Conservation (phyloP, 1,284 basidiomycete genomes). For the Irpex sp. region DNA sequence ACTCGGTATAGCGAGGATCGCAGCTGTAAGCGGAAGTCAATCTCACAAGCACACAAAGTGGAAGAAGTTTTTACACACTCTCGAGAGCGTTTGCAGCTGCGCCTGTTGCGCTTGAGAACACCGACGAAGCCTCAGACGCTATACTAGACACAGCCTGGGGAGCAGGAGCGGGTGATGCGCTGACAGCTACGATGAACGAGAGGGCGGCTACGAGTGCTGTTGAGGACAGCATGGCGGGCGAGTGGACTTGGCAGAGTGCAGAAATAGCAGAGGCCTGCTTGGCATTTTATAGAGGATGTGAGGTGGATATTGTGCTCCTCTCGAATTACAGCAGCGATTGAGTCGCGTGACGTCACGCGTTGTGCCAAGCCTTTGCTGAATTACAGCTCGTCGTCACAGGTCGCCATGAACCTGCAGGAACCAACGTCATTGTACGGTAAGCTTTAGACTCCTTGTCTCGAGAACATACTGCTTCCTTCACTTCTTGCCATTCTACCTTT, state of each 20-base stretch:
- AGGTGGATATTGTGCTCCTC: neutral
- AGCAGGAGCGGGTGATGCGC: constrained; percentile 13
- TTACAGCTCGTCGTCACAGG: neutral
- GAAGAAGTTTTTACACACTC: constrained; percentile 9
- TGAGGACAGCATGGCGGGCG: neutral
- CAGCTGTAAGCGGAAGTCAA: constrained; percentile 6
- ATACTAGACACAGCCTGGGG: constrained; percentile 17
- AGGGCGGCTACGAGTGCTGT: neutral
- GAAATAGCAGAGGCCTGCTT: neutral
- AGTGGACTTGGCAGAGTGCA: neutral
- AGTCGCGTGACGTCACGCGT: neutral
- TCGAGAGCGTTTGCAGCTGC: constrained; percentile 21
- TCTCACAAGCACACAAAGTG: neutral
- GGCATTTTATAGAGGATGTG: neutral
- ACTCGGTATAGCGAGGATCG: constrained; percentile 22
- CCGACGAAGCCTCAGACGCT: constrained; percentile 11
- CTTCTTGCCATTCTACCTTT: no score
- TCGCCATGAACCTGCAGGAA: no score
- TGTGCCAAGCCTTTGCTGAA: neutral
- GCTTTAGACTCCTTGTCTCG: no score
- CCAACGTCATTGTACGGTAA: neutral
- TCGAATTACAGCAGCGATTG: neutral
- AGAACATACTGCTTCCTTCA: no score
- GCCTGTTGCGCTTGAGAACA: constrained; percentile 20
- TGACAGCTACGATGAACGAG: neutral